A percentile compares a stretch with the other conserved stretches of the same genome.
Conservation (phyloP, 78 protist species). For the Dictyostelium purpureum region DNA sequence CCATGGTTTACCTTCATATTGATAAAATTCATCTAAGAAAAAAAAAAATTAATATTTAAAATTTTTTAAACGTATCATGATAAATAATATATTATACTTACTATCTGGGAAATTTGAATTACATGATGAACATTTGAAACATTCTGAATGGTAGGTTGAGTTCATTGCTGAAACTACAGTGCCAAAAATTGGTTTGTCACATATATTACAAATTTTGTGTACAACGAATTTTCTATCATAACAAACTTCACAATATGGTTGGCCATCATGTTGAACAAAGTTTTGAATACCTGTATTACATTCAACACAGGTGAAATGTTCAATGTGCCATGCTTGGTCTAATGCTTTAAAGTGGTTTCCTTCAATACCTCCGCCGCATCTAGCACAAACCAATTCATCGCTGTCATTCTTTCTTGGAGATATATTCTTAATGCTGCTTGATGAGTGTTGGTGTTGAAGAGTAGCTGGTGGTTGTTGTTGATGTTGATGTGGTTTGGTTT, state of each 20-base stretch:
- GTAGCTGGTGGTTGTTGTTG: constrained; percentile 9
- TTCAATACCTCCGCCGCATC: constrained; percentile 43
- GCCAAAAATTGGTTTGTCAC: constrained; percentile 38
- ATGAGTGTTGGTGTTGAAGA: background rate
- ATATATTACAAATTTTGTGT: constrained; percentile 22
- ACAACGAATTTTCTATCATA: constrained; percentile 55
- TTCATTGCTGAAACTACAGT: constrained; percentile 47
- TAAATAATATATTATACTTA: background rate
- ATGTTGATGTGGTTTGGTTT: too few species aligned
- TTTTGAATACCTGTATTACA: constrained; percentile 41
- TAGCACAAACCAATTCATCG: constrained; percentile 16
- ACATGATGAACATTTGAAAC: constrained; percentile 48
- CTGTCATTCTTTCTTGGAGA: background rate
- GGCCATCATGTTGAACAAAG: constrained; percentile 44
- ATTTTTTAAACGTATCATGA: background rate
- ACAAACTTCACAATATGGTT: constrained; percentile 60
- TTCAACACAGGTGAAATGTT: constrained; percentile 49
- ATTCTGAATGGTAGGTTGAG: constrained; percentile 31
- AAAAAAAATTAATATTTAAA: background rate
- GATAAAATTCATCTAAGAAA: constrained; percentile 36
- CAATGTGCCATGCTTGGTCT: constrained; percentile 74
- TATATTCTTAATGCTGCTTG: background rate
- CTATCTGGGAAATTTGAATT: constrained; percentile 40
- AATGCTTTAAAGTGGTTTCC: constrained; percentile 70
- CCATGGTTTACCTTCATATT: constrained; percentile 65